Conservation (phyloP, 1,284 basidiomycete genomes). For the Calocybe gambosa region DNA sequence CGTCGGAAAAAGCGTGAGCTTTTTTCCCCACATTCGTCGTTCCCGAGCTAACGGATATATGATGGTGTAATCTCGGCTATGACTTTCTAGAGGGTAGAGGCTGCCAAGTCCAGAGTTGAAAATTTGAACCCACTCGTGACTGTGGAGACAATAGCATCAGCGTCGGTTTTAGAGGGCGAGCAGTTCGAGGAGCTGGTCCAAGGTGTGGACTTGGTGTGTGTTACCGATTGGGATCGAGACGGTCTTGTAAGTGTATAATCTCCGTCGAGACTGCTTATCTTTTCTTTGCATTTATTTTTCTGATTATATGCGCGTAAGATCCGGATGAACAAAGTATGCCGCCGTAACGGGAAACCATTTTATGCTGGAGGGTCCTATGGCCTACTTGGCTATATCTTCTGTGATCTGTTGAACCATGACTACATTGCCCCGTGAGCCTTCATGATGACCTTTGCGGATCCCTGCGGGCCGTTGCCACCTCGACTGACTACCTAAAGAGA, state of each 20-base stretch:
- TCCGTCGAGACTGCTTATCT: conserved; percentile 5
- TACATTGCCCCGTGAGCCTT: conserved; percentile 72
- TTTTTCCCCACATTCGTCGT: conserved; percentile 15
- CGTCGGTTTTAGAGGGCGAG: conserved; percentile 43
- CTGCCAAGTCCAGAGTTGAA: conserved; percentile 78
- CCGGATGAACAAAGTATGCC: conserved; percentile 70
- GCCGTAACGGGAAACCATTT: conserved; percentile 69
- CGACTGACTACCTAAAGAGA: conserved; percentile 36
- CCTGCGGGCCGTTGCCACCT: conserved; percentile 14
- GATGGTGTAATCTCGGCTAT: conserved; percentile 30
- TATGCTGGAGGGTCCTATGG: conserved; percentile 89
- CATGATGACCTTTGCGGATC: conserved; percentile 9
- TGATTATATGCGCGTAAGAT: conserved; percentile 42
- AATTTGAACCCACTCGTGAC: conserved; percentile 89
- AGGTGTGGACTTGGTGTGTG: conserved; percentile 75
- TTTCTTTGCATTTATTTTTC: conserved; percentile 8
- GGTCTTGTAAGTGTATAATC: conserved; percentile 53
- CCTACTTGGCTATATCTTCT: conserved; percentile 91
- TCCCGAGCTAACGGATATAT: conserved; percentile 25
- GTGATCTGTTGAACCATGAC: conserved; percentile 83
- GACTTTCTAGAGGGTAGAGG: conserved; percentile 67
- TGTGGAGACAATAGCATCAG: conserved; percentile 59
- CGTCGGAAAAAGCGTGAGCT: conserved; percentile 75
- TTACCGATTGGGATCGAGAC: conserved; percentile 68
- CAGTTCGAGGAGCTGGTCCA: conserved; percentile 55